These are phyloP conservation scores for Backusella luteola DNA, from an alignment of 192 early-diverging fungal genomes.

Conservation along the genomic window DNA sequence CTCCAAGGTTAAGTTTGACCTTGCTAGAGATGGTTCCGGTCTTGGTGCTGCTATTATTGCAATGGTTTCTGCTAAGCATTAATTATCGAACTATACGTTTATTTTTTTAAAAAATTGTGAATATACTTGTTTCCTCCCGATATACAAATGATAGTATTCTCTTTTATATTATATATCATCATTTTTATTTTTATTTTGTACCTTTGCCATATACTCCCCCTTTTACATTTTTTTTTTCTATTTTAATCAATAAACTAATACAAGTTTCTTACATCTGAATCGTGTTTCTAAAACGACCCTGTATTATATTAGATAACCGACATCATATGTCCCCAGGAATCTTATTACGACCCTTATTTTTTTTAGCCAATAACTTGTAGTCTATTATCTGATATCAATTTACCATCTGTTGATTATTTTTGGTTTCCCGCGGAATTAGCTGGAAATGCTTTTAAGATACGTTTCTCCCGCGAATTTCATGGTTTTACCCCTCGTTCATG, in stretches of 20 bases:
- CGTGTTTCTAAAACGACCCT: background rate
- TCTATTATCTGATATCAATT: background rate
- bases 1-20: slow-evolving; percentile 66
- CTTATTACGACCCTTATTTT: background rate
- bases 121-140: background rate
- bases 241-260: background rate
- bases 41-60: slow-evolving; percentile 66
- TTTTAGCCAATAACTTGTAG: background rate
- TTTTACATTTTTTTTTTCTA: background rate
- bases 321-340: background rate
- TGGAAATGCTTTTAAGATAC: background rate
- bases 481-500: background rate
- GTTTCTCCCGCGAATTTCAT: slow-evolving; percentile 1
- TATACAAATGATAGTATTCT: background rate
- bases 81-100: background rate
- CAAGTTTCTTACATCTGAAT: background rate
- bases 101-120: background rate
- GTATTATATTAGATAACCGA: background rate
- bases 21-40: slow-evolving; percentile 83
- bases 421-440: background rate
- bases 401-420: background rate
- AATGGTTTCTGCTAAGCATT: slow-evolving; percentile 28
- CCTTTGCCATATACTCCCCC: background rate
- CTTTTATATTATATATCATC: background rate
- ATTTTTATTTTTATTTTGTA: background rate